These are phyloP conservation scores for Ploettnerulaceae sp. DNA, from an alignment of 2,329 filamentous ascomycete species.

Conservation along the genomic window DNA sequence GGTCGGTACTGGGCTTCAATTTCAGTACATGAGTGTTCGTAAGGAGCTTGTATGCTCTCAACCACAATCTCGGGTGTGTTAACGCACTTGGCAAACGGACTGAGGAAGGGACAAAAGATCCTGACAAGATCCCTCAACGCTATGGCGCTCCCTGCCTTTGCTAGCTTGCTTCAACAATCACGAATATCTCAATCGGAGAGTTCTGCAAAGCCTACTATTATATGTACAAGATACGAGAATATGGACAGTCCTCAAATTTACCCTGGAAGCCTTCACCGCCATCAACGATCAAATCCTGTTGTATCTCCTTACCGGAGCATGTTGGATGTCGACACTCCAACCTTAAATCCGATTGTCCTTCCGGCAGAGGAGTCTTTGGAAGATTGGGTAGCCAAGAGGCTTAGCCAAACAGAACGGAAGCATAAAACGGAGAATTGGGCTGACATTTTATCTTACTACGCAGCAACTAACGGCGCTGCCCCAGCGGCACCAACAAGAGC, in stretches of 20 bases:
- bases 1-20: slow-evolving; percentile 8
- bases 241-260: slow-evolving; percentile 14
- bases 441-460: slow-evolving; percentile 34
- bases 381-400: slow-evolving; percentile 25
- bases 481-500: slow-evolving; percentile 30
- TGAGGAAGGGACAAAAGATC: slow-evolving; percentile 2
- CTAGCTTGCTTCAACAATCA: slow-evolving; percentile 20
- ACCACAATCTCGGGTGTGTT: slow-evolving; percentile 10
- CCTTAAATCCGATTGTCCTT: slow-evolving; percentile 22
- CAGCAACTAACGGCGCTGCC: slow-evolving; percentile 34
- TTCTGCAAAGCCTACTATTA: slow-evolving; percentile 11
- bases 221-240: slow-evolving; percentile 12
- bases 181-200: slow-evolving; percentile 20
- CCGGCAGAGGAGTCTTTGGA: slow-evolving; percentile 28
- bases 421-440: slow-evolving; percentile 31
- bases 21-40: slow-evolving; percentile 7
- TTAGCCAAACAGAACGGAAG: slow-evolving; percentile 25
- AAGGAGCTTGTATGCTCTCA: slow-evolving; percentile 22
- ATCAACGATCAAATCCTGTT: slow-evolving; percentile 23
- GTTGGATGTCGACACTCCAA: slow-evolving; percentile 48
- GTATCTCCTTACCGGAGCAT: slow-evolving; percentile 46
- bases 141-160: slow-evolving; percentile 25
- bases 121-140: slow-evolving; percentile 9
- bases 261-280: slow-evolving; percentile 27
- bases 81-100: slow-evolving; percentile 11